Conservation (phyloP, 495 filamentous ascomycete species). For the Penicillium canariense region DNA sequence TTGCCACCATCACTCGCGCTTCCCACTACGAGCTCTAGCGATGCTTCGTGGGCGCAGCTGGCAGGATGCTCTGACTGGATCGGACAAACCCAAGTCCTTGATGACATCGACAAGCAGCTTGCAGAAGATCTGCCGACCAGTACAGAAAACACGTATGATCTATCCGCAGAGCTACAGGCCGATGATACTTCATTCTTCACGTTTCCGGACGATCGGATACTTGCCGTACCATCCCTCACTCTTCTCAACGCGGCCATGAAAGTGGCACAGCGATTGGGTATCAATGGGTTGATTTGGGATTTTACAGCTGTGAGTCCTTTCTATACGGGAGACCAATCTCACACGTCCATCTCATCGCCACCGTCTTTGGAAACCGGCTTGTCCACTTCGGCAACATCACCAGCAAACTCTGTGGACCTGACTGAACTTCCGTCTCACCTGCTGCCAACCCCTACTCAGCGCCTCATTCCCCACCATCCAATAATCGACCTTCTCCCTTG, state of each 20-base stretch:
- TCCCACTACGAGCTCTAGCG: neutral
- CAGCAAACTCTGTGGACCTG: constrained; percentile 26
- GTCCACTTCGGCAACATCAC: constrained; percentile 34
- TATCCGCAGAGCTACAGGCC: constrained; percentile 22
- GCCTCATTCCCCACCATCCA: constrained; percentile 46
- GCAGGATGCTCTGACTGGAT: neutral
- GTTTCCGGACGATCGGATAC: constrained; percentile 28
- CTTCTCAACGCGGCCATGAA: constrained; percentile 26
- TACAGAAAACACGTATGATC: neutral
- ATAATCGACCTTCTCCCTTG: constrained; percentile 50
- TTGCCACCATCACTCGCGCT: neutral
- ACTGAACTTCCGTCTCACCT: constrained; percentile 26
- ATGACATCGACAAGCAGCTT: constrained; percentile 3
- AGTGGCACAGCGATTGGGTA: constrained; percentile 25
- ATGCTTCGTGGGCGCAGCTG: neutral
- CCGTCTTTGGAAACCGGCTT: constrained; percentile 8
- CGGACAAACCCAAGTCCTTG: neutral
- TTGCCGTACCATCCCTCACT: constrained; percentile 25
- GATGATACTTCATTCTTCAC: constrained; percentile 26
- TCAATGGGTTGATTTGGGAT: constrained; percentile 26
- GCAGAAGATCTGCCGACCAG: neutral
- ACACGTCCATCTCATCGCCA: constrained; percentile 36
- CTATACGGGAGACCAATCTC: constrained; percentile 10
- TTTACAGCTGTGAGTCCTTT: constrained; percentile 27
- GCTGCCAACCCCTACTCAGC: constrained; percentile 26